Base-by-base conservation (phyloP, 202 grass and related monocot species). In the Cymbopogon flexuosus region DNA sequence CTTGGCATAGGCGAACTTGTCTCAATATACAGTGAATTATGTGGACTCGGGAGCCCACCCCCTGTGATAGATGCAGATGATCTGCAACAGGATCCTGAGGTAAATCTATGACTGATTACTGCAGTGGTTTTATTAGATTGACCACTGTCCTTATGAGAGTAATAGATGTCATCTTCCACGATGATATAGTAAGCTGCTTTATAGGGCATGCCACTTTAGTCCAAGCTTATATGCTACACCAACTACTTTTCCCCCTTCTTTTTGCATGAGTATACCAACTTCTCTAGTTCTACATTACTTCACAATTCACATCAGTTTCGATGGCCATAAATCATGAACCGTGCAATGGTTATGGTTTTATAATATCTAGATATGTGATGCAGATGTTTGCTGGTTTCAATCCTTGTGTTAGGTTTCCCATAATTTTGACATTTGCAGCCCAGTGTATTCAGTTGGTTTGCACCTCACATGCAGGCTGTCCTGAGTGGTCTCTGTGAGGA, bases 21-120 rank as follows among this genome's bases (percentile, higher is more conserved):
- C 36, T 85, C 95, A n/a, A 94, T 98, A 86, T 98, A 98, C 72
- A 91, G 76, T 81, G 95, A 95, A 79, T 75, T 98, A 62, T 91
- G 88, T 84, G 84, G 82, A 58, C 64, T 88, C 88, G 90, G 95
- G 56, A 91, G 88, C 56, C 33, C 79, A 71, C 95, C 95, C 22
- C 90, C 95, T 56, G 79, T 98, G 73, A 94, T 98, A 88, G 92
- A 98, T 91, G 88, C 95, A 73, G 95, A 98, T 71, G 95, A 98
- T 82, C 87, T 98, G 69, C 88, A 81, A 72, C 80, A 52, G 23
- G 61, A 98, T 74, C 92, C 95, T 58, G 84, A 98, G 95, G 95
- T 98, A 70, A 77, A 70, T 85, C 54, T 63, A 30, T 82, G 36
- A 56, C 56, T 70, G 3, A 15, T 61, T 78, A 14, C 37, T 68